Evolutionary conservation across 139 green algal species (phyloP).

Genomic region (Picocystis salinarum): DNA sequence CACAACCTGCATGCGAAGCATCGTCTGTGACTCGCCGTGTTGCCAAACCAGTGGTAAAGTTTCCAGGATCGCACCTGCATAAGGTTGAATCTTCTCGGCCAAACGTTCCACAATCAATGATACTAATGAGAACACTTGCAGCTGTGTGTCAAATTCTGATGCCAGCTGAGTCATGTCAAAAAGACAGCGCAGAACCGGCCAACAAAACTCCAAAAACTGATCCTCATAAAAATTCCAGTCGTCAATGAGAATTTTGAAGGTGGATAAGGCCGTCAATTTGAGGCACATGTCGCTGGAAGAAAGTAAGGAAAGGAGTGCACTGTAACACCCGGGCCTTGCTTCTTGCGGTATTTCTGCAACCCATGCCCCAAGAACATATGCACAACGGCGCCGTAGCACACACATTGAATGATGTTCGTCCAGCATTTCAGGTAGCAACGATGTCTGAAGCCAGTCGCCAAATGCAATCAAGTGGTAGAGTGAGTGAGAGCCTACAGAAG

Average conservation of each 20-base stretch:
- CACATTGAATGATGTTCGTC: slow-evolving; percentile 7
- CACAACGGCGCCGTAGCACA: slow-evolving; percentile 28
- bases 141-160: slow-evolving; percentile 48
- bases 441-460: slow-evolving; percentile 18
- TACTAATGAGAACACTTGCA: slow-evolving; percentile 49
- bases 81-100: slow-evolving; percentile 19
- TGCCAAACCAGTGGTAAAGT: slow-evolving; percentile 53
- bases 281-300: slow-evolving; percentile 14
- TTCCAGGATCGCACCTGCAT: slow-evolving; percentile 26
- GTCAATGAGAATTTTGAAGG: slow-evolving; percentile 46
- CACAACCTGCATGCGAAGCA: slow-evolving; percentile 66
- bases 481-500: slow-evolving; percentile 46
- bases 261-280: slow-evolving; percentile 33
- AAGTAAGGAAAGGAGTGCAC: slow-evolving; percentile 22
- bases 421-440: slow-evolving; percentile 27
- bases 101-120: slow-evolving; percentile 53
- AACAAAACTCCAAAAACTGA: slow-evolving; percentile 32
- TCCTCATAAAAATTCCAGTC: slow-evolving; percentile 53
- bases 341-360: slow-evolving; percentile 9
- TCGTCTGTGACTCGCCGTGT: slow-evolving; percentile 33
- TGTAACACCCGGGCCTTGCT: slow-evolving; percentile 32
- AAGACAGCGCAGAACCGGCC: slow-evolving; percentile 23
- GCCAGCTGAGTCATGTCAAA: slow-evolving; percentile 16
- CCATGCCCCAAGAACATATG: slow-evolving; percentile 33
- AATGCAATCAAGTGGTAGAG: slow-evolving; percentile 67